Evolutionary conservation across 345 rosid genomes (phyloP), one percentile per base, ranked within the genome.

Genomic region (Murraya paniculata): DNA sequence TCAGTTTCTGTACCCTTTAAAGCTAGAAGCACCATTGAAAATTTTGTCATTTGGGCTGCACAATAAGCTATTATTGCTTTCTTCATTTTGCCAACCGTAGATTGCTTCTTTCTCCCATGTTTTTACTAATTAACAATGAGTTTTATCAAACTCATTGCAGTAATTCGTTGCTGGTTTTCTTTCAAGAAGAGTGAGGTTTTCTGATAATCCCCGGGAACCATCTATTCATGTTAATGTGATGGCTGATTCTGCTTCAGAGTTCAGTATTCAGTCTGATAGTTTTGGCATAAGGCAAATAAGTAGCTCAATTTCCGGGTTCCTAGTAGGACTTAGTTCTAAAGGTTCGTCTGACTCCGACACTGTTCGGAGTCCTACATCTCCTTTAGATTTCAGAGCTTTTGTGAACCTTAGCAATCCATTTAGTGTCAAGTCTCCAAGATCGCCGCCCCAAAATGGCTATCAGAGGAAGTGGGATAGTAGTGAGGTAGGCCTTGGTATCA

Each of bases 401-500:
- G 81, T 87, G 31, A 87, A 77, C 72, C 87, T 87, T 67, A 83
- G 89, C 77, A 88, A 88, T 80, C 83, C 89, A 25, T 86, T 89
- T 64, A 82, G 85, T 64, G 81, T 76, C 61, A 89, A 68, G 80
- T 82, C 89, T 68, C 85, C 86, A 0, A 84, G 75, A 70, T 79
- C 85, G 25, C 69, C 86, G 4, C 72, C 82, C 45, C 77, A 41
- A 22, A 75, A 41, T 75, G 69, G 82, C 65, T 74, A 62, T 24
- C 82, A 82, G 5, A 89, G 75, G 85, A 82, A 67, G 79, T 89
- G 87, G 92, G 75, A 78, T 77, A 78, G 71, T 75, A 75, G 85
- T 79, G 83, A 88, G 84, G 89, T 88, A 25, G 95, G 95, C 21
- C 91, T 91, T 48, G 85, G 90, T 68, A 79, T 91, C 70, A 67